These are phyloP conservation scores for Colletotrichum sp. DNA, from an alignment of 2,329 filamentous ascomycete genomes.

Conservation along the genomic window DNA sequence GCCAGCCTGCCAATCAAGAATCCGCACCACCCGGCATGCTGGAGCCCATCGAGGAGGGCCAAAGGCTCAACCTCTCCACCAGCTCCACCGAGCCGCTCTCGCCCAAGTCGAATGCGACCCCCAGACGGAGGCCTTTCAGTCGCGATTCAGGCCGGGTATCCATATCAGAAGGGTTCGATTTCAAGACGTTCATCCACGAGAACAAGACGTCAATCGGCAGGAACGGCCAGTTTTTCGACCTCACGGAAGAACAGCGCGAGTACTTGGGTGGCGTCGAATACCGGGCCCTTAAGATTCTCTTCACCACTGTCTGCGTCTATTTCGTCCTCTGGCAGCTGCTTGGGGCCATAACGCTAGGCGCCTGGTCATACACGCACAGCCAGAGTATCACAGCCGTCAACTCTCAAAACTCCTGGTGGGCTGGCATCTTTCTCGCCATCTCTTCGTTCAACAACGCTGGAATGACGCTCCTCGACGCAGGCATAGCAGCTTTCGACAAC, in stretches of 20 bases:
- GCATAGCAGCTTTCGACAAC: conserved; percentile 66
- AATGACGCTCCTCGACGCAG: conserved; percentile 70
- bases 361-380: conserved; percentile 61
- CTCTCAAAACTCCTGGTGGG: conserved; percentile 70
- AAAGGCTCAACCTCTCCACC: not conserved
- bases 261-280: conserved; percentile 69
- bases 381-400: conserved; percentile 55
- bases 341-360: conserved; percentile 62
- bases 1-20: not conserved
- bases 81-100: not conserved
- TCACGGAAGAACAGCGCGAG: conserved; percentile 59
- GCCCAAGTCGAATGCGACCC: not conserved
- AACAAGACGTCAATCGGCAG: conserved; percentile 47
- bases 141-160: conserved; percentile 38
- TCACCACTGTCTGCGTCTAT: conserved; percentile 65
- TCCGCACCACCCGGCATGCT: not conserved
- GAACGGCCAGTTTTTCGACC: conserved; percentile 60
- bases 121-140: conserved; percentile 18
- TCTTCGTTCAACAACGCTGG: conserved; percentile 75
- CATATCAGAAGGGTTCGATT: conserved; percentile 34
- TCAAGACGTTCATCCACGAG: not conserved
- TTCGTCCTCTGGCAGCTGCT: conserved; percentile 64
- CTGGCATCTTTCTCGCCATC: conserved; percentile 69
- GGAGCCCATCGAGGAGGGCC: conserved; percentile 4
- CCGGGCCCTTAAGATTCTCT: conserved; percentile 64